These are phyloP conservation scores for Penicillium sp. DNA, from an alignment of 2,329 filamentous ascomycete genomes.

Conservation along the genomic window DNA sequence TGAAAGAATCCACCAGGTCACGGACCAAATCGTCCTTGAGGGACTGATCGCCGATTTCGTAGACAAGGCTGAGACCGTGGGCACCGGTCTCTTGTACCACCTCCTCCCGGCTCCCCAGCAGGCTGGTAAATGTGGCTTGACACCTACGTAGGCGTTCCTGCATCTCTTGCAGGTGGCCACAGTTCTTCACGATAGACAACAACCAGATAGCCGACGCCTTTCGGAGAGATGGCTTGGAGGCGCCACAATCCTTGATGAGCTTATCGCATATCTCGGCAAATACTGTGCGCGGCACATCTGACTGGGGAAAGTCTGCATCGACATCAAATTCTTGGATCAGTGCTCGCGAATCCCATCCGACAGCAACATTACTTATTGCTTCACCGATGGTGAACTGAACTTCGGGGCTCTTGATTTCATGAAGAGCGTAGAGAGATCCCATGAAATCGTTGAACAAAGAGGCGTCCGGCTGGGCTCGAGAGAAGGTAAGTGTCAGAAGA, in stretches of 20 bases:
- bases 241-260: constrained; percentile 75
- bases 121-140: constrained; percentile 83
- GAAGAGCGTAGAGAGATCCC: constrained; percentile 71
- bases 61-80: constrained; percentile 85
- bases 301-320: constrained; percentile 55
- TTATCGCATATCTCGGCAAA: constrained; percentile 67
- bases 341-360: constrained; percentile 81
- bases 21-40: constrained; percentile 82
- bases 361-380: constrained; percentile 75
- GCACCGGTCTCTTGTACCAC: constrained; percentile 95
- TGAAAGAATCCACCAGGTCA: constrained; percentile 88
- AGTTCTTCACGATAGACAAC: constrained; percentile 87
- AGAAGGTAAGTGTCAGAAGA: constrained; percentile 65
- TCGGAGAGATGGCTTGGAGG: constrained; percentile 83
- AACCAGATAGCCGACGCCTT: constrained; percentile 97
- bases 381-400: constrained; percentile 90
- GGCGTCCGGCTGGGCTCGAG: constrained; percentile 39
- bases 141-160: constrained; percentile 75
- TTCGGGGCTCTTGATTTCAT: constrained; percentile 84
- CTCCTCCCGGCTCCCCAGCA: constrained; percentile 86
- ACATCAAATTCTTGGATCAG: constrained; percentile 77
- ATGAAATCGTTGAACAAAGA: constrained; percentile 56
- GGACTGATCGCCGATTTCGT: constrained; percentile 82
- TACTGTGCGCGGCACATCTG: constrained; percentile 42
- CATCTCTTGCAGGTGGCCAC: constrained; percentile 75